Evolutionary conservation across 331 rosid genomes (phyloP), one percentile per base, ranked within the genome.

Genomic region (Saraca asoca): DNA sequence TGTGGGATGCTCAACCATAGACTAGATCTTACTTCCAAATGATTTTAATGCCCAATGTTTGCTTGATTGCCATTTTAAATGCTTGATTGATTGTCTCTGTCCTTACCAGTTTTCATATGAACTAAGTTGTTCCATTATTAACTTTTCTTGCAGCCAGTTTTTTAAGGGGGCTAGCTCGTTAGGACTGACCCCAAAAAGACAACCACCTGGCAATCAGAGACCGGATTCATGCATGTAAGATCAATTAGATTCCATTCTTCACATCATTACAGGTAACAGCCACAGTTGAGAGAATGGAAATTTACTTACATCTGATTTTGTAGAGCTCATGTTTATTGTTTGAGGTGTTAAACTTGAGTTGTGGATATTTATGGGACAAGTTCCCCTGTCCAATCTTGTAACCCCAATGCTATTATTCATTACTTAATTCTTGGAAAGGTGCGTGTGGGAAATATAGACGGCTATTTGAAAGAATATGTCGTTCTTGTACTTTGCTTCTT

Each of bases 151-250:
- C 79, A 69, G 74, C 52, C 55, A 69, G n/a, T 74, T 79, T 37
- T 78, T 62, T 73, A 57, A 34, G 39, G 60, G 65, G 31, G 31
- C 31, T 24, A 24, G 68, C 45, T 43, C 73, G 55, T 63, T 68
- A 73, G 83, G 79, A 73, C 79, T 51, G 51, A 78, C 79, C 45
- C 10, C 76, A 73, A 63, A 57, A 42, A 68, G 75, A 72, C 54
- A 18, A 46, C 61, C 41, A 58, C 1, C 52, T 64, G 65, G 70
- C 55, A 68, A 62, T 43, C 60, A 18, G 38, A 34, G 76, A 56
- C 66, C 50, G 51, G 72, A 49, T 44, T 63, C 43, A 58, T 51
- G 76, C 70, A 63, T 58, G 61, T 51, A 62, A 63, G 59, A 34
- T 57, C 45, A 49, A n/a, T 12, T 44, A n/a, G 50, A 12, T 11